A percentile compares a stretch with the other conserved stretches of the same genome.
These are phyloP conservation scores for Dillenia suffruticosa DNA, from an alignment of 164 flowering plant species.

Conservation along the genomic window DNA sequence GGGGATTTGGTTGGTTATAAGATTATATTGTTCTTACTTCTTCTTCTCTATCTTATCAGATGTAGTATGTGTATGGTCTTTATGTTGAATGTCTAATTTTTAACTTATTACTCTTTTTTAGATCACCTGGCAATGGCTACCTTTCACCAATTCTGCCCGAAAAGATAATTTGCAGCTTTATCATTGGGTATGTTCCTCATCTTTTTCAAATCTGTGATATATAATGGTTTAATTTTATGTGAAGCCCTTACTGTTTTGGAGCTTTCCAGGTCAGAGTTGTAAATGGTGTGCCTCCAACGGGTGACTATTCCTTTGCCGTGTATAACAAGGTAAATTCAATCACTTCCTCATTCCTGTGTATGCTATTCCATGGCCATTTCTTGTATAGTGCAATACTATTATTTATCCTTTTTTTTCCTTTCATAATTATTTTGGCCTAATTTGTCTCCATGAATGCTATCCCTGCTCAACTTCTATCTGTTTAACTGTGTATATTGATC, in stretches of 20 bases:
- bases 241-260: not conserved
- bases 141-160: slow-evolving; percentile 87
- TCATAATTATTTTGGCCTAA: not conserved
- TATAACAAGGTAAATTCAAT: slow-evolving; percentile 71
- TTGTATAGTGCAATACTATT: not conserved
- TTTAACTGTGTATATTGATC: not conserved
- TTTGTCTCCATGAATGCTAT: no score
- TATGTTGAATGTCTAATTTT: no score
- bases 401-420: not conserved
- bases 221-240: not conserved
- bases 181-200: slow-evolving; percentile 70
- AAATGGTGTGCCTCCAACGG: slow-evolving; percentile 91
- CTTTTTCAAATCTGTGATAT: not conserved
- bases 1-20: no score
- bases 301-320: slow-evolving; percentile 95
- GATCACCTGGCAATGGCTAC: slow-evolving; percentile 98
- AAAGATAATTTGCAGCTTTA: slow-evolving; percentile 82
- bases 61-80: no score
- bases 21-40: no score
- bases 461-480: no score
- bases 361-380: not conserved
- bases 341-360: not conserved
- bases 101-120: slow-evolving; percentile 17
- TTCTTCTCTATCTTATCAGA: no score
- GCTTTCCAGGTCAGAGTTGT: slow-evolving; percentile 82